Conservation (phyloP, 192 early-diverging fungal genomes). For the Coemansia umbellata region DNA sequence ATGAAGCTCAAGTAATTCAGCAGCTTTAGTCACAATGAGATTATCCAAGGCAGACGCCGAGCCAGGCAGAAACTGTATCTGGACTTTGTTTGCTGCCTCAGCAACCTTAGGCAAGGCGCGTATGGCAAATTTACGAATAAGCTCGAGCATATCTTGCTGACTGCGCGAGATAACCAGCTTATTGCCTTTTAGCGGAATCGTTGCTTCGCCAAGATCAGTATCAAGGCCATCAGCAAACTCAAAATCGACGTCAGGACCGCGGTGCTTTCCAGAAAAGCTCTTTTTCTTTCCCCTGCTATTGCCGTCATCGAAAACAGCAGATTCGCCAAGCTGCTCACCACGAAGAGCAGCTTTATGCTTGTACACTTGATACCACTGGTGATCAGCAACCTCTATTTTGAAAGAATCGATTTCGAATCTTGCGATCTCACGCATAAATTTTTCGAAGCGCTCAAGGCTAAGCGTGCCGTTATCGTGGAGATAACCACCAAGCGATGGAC, state of each 20-base stretch:
- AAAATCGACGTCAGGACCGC: conserved; percentile 12
- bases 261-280: not conserved
- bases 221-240: conserved; percentile 14
- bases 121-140: conserved; percentile 39
- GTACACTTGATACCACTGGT: conserved; percentile 53
- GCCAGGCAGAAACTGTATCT: conserved; percentile 42
- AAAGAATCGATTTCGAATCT: conserved; percentile 45
- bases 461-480: conserved; percentile 81
- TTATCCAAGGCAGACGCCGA: conserved; percentile 31
- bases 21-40: conserved; percentile 34
- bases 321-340: conserved; percentile 26
- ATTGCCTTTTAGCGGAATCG: conserved; percentile 30
- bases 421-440: conserved; percentile 59
- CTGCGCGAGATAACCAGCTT: conserved; percentile 36
- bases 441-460: conserved; percentile 56
- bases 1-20: conserved; percentile 34
- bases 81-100: conserved; percentile 23
- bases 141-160: conserved; percentile 35
- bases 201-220: conserved; percentile 33
- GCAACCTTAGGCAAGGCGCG: conserved; percentile 42
- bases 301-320: conserved; percentile 18
- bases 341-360: conserved; percentile 42
- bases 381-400: conserved; percentile 44
- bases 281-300: not conserved
- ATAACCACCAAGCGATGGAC: conserved; percentile 76